A percentile compares a stretch with the other conserved stretches of the same genome.
Conservation (phyloP, 163 green algal genomes). For the Scenedesmus sp. region DNA sequence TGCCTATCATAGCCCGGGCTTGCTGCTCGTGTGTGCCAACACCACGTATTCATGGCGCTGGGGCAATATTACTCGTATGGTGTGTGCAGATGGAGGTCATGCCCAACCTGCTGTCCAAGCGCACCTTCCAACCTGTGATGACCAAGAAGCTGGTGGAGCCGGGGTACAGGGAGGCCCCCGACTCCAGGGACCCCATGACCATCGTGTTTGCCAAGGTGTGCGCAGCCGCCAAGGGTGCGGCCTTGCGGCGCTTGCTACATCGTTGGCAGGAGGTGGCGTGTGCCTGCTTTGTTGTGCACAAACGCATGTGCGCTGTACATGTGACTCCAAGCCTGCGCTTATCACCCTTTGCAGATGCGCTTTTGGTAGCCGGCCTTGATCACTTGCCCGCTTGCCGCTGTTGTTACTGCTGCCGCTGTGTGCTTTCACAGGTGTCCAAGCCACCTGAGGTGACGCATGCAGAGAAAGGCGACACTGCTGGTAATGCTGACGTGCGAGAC, state of each 20-base stretch:
- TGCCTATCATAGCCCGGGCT: background rate
- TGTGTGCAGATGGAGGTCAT: constrained; percentile 70
- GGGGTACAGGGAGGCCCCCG: constrained; percentile 81
- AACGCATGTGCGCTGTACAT: background rate
- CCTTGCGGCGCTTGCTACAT: background rate
- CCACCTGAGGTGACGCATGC: constrained; percentile 68
- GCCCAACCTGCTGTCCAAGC: constrained; percentile 79
- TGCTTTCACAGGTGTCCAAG: constrained; percentile 71
- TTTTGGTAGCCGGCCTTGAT: background rate
- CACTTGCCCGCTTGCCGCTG: background rate
- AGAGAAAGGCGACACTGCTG: constrained; percentile 35
- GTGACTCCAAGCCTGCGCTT: too few relatives aligned
- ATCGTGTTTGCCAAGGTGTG: constrained; percentile 85
- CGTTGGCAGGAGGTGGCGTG: background rate
- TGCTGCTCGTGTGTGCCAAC: background rate
- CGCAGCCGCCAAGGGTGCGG: background rate
- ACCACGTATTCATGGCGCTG: too few relatives aligned
- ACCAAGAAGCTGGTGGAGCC: constrained; percentile 69
- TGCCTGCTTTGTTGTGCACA: background rate
- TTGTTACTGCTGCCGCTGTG: background rate
- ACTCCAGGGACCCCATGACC: constrained; percentile 69
- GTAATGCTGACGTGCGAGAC: background rate
- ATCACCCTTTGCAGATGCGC: background rate
- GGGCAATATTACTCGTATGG: too few relatives aligned
- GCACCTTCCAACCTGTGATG: constrained; percentile 73